Base-by-base conservation (phyloP, 2,329 filamentous ascomycete genomes). In the Monosporascus sp. region DNA sequence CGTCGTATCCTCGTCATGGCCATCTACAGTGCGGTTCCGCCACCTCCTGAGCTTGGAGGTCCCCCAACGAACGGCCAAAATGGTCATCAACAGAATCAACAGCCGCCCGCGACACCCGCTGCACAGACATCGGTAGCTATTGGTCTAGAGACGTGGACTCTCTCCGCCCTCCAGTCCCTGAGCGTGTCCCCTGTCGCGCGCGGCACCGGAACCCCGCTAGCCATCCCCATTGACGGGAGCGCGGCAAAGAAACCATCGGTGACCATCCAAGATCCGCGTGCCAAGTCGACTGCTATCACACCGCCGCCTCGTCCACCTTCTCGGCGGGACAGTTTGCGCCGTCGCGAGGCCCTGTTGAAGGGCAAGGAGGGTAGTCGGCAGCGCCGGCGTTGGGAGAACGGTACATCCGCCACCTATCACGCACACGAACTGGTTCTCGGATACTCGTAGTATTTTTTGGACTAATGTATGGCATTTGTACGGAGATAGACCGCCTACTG, bases 361-460 rank as follows among this genome's bases (percentile, higher is more conserved):
- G 93, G 93, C 53, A 96, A 95, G 62, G 91, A 97, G 70, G 93
- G 93, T 36, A 93, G 85, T 63, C 82, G 93, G 37, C 86, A 93
- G 64, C 80, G 93, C 49, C 86, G 93, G 63, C 81, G 93, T 52
- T 97, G 92, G 91, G 94, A 99, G 76, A 99, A 97, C 71, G 89
- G 90, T 95, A 79, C 60, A 72, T 65, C 39, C 48, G 51, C 45
- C 37, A 52, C 49, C 49, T 57, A 2, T 54, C 24, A 36, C 37
- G 41, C 49, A 53, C 39, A 39, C 6, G 20, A 14, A 15, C 35
- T 48, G 47, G 50, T 43, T 20, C 49, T 18, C 25, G 14, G 31
- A 47, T 41, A 22, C 41, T 47, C n/a, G 41, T 20, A 20, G 39
- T 38, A 5, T 25, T 38, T 31, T 31, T 45, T 51, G 37, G 25